These are phyloP conservation scores for Coemansia sp. DNA, from an alignment of 192 early-diverging fungal genomes.

Conservation along the genomic window DNA sequence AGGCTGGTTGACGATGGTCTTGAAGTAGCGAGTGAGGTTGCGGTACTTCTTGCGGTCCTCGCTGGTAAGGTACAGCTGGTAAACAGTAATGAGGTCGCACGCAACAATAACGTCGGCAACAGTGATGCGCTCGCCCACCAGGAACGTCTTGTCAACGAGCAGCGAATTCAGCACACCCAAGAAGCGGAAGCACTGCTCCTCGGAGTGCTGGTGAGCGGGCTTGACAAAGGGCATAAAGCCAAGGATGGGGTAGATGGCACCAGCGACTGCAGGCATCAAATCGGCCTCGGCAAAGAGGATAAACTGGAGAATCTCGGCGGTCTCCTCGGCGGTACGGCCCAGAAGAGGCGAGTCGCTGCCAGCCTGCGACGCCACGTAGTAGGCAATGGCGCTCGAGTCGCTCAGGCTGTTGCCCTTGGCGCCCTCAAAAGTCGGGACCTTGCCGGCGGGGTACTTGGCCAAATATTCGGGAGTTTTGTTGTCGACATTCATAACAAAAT, in stretches of 20 bases:
- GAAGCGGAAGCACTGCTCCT: slow-evolving; percentile 60
- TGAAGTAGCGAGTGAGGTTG: slow-evolving; percentile 91
- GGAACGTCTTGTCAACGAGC: slow-evolving; percentile 80
- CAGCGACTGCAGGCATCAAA: slow-evolving; percentile 38
- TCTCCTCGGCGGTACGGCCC: slow-evolving; percentile 57
- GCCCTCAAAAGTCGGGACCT: slow-evolving; percentile 85
- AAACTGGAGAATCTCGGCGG: slow-evolving; percentile 61
- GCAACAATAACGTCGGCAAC: slow-evolving; percentile 81
- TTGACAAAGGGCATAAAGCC: slow-evolving; percentile 50
- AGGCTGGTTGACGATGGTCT: slow-evolving; percentile 77
- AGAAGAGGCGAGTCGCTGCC: slow-evolving; percentile 51
- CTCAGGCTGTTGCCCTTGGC: slow-evolving; percentile 68
- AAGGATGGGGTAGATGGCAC: slow-evolving; percentile 50
- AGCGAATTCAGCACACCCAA: slow-evolving; percentile 72
- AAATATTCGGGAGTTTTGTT: slow-evolving; percentile 79
- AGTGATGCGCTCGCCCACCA: slow-evolving; percentile 91
- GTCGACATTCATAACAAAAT: slow-evolving; percentile 64
- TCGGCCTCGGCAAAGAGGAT: slow-evolving; percentile 59
- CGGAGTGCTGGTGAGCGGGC: slow-evolving; percentile 64
- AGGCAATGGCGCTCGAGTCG: slow-evolving; percentile 88
- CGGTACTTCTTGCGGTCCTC: slow-evolving; percentile 79
- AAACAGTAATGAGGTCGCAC: slow-evolving; percentile 33
- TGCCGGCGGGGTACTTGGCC: slow-evolving; percentile 88
- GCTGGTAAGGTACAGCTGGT: slow-evolving; percentile 50
- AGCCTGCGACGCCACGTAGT: slow-evolving; percentile 62